Percentiles rank a stretch among this genome's conserved stretches.
Conservation (phyloP, 108 stramenopile genomes). For the Chaetoceros muelleri region DNA sequence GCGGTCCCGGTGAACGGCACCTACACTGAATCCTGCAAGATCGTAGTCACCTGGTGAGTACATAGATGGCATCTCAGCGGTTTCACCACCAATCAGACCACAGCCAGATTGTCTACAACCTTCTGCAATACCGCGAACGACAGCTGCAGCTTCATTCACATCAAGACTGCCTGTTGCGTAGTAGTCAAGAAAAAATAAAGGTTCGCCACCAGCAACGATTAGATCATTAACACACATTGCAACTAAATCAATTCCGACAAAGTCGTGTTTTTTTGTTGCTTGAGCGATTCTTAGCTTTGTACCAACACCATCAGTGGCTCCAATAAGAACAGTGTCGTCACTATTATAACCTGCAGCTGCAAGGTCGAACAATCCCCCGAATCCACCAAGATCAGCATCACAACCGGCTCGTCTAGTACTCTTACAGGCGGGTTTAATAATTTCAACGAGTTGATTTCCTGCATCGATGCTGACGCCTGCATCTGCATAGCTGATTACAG, state of each 20-base stretch:
- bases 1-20: conserved; percentile 78
- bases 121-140: conserved; percentile 93
- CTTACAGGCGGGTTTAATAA: conserved; percentile 94
- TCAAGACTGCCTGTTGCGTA: conserved; percentile 92
- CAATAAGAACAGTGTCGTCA: conserved; percentile 88
- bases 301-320: conserved; percentile 98
- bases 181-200: conserved; percentile 98
- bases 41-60: conserved; percentile 97
- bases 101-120: conserved; percentile 92
- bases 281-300: conserved; percentile 93
- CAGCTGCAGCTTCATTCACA: conserved; percentile 80
- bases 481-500: conserved; percentile 86
- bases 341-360: conserved; percentile 86
- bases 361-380: conserved; percentile 94
- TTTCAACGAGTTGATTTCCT: conserved; percentile 89
- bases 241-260: conserved; percentile 93
- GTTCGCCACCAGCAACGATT: conserved; percentile 92
- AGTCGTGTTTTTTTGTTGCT: conserved; percentile 63
- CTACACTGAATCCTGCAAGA: conserved; percentile 95
- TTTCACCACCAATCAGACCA: conserved; percentile 96
- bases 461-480: conserved; percentile 97
- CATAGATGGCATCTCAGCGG: conserved; percentile 99
- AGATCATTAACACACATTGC: conserved; percentile 99
- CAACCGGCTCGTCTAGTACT: conserved; percentile 85
- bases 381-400: conserved; percentile 94